phyloP scores from a whole-genome alignment of 345 rosid genomes.

The Melaleuca alternifolia region DNA sequence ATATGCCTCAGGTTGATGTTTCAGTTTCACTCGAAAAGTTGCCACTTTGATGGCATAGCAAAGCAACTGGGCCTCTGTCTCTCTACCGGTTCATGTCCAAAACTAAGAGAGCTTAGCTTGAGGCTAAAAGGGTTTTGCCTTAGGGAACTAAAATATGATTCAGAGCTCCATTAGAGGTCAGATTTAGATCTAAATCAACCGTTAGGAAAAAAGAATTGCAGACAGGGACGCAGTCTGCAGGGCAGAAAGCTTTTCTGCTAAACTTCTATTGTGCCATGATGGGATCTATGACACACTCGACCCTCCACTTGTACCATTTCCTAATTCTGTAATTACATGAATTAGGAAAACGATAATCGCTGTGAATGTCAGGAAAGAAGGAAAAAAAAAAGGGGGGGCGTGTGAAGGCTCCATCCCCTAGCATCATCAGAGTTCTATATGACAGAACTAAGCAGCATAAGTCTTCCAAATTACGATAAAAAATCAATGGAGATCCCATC shows the following conservation, averaged over 20 bases:
- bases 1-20: not conserved
- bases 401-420: not conserved
- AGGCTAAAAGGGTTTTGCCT: not conserved
- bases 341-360: not conserved
- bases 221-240: not conserved
- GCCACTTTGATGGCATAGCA: not conserved
- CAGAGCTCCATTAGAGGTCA: not conserved
- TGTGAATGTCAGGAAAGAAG: not conserved
- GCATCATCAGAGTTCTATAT: not conserved
- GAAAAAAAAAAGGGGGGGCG: no score
- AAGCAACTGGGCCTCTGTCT: not conserved
- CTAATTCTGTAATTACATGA: not conserved
- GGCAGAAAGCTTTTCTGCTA: not conserved
- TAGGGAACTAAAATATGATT: not conserved
- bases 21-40: not conserved
- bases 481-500: not conserved
- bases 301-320: not conserved
- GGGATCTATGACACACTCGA: conserved; percentile 5
- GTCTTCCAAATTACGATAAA: not conserved
- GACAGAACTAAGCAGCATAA: not conserved
- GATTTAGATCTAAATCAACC: not conserved
- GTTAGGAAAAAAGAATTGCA: not conserved
- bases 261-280: not conserved
- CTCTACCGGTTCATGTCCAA: not conserved
- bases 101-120: not conserved